Base-by-base conservation (phyloP, 371 early-diverging fungal species). In the Zychaea mexicana region DNA sequence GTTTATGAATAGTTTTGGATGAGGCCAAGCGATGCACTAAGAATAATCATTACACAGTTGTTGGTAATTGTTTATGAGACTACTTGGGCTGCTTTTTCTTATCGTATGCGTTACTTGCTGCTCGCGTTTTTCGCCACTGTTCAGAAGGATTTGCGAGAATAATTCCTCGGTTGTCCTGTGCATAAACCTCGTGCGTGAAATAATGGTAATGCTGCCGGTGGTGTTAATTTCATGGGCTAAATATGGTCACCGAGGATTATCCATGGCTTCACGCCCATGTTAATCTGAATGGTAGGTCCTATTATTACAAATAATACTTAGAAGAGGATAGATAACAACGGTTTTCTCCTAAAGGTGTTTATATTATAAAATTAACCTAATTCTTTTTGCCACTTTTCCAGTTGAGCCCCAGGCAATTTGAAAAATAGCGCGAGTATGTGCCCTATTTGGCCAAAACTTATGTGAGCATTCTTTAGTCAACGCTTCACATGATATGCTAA, bases 181-280 rank as follows among this genome's bases (percentile, higher is more conserved):
- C 61, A 52, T 61, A 63, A 22, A 49, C 49, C 1, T 60, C 22
- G n/a, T 49, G 38, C 9, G 21, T 56, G 36, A 52, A 68, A 10
- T 32, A 26, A 13, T 68, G 62, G 69, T 68, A 9, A 53, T 21
- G 22, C 57, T 57, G 30, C 69, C 69, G 6, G 55, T 21, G 12
- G 36, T 60, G 24, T 30, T 26, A 2, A 70, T 30, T 6, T 70
- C 70, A 52, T 70, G 66, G 1, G 70, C 70, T 7, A 70, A 33
- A 15, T 60, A 17, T 19, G 66, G 64, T 70, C 70, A 2, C 61
- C 31, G 33, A 70, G 60, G 10, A 63, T 32, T 8, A 66, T 52
- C 63, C 67, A 70, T n/a, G 53, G 22, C 22, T 64, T 53, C 12
- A 66, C 66, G 54, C 70, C 70, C 66, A 70, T 63, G 15, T 55